Percentiles rank a stretch among this genome's conserved stretches.
Evolutionary conservation across 2,329 filamentous ascomycete genomes (phyloP).

Genomic region (Cytospora leucostoma): DNA sequence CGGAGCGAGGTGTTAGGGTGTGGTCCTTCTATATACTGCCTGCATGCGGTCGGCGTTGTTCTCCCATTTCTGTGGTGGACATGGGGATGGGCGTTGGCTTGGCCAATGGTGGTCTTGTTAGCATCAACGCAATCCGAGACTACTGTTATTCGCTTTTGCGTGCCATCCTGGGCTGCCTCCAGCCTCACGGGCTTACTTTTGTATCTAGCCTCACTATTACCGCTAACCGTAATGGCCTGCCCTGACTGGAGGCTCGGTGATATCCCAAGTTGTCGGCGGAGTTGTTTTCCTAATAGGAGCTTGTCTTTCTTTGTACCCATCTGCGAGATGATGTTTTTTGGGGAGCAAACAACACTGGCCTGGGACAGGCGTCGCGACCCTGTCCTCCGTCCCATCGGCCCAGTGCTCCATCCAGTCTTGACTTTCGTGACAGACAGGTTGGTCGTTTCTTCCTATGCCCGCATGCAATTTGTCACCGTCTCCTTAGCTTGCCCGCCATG

Average conservation of each 20-base stretch:
- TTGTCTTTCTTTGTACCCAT: background rate
- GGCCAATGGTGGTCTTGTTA: background rate
- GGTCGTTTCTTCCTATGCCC: no score
- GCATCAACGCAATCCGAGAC: background rate
- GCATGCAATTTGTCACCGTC: no score
- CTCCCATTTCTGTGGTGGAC: slow-evolving; percentile 2
- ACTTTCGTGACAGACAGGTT: no score
- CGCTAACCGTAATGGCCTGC: background rate
- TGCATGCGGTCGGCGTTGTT: slow-evolving; percentile 22
- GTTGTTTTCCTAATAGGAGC: background rate
- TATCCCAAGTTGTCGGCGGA: background rate
- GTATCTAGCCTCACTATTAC: background rate
- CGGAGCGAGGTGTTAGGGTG: slow-evolving; percentile 19
- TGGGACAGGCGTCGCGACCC: background rate
- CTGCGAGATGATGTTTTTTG: background rate
- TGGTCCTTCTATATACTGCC: slow-evolving; percentile 21
- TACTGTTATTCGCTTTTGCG: background rate
- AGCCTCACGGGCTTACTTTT: background rate
- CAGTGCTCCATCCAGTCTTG: no score
- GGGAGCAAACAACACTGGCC: background rate
- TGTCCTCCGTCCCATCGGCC: no score
- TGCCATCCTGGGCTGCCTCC: background rate
- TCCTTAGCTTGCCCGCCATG: no score
- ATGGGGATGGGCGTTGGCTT: slow-evolving; percentile 17
- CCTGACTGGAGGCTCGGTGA: background rate